phyloP scores from a whole-genome alignment of 73 alveolate species.

The Paramecium tetraurelia region DNA sequence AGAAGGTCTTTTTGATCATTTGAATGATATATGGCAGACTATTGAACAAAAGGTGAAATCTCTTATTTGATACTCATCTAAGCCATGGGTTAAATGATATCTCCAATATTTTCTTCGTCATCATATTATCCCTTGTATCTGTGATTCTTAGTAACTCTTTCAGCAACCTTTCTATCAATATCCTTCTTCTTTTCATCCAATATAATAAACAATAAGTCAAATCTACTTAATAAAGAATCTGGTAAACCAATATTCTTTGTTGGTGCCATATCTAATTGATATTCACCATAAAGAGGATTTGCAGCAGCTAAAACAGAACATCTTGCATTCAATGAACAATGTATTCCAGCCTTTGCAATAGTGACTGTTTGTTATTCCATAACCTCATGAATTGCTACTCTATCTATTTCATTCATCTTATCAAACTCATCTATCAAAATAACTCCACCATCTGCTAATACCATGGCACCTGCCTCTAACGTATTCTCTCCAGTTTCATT shows the following conservation, averaged over 20 bases:
- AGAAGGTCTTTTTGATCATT: constrained; percentile 67
- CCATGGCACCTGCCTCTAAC: constrained; percentile 99
- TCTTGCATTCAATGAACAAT: constrained; percentile 98
- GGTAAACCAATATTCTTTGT: constrained; percentile 98
- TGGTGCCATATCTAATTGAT: constrained; percentile 84
- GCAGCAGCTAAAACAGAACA: constrained; percentile 99
- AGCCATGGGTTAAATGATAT: constrained; percentile 40
- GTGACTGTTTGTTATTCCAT: constrained; percentile 99
- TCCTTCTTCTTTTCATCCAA: constrained; percentile 92
- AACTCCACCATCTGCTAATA: constrained; percentile 98
- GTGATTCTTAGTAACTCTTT: constrained; percentile 94
- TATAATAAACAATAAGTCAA: constrained; percentile 96
- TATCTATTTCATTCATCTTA: constrained; percentile 99
- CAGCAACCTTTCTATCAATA: constrained; percentile 87
- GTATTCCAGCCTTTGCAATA: constrained; percentile 99
- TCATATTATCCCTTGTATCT: constrained; percentile 66
- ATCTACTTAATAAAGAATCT: constrained; percentile 97
- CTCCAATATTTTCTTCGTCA: constrained; percentile 52
- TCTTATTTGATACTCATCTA: constrained; percentile 51
- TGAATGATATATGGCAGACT: constrained; percentile 41
- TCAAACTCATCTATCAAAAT: constrained; percentile 99
- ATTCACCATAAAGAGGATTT: constrained; percentile 98
- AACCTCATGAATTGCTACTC: constrained; percentile 99
- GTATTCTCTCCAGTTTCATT: constrained; percentile 94
- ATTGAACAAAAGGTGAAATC: constrained; percentile 71